Evolutionary conservation across 1,284 basidiomycete genomes (phyloP).

Genomic region (Mixia osmundae): DNA sequence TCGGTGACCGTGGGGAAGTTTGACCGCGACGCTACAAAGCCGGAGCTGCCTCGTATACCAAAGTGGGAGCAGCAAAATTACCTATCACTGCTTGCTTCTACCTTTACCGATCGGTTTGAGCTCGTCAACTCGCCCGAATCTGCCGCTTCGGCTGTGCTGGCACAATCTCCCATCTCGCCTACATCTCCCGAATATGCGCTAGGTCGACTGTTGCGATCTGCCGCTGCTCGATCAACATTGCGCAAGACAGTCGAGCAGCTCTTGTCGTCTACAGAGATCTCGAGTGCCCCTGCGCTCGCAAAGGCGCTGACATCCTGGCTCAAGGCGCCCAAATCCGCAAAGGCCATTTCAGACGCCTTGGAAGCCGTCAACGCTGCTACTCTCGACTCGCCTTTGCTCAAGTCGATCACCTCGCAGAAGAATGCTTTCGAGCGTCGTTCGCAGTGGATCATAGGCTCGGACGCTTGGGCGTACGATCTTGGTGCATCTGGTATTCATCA

Average conservation of each 20-base stretch:
- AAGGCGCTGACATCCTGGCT: constrained; percentile 34
- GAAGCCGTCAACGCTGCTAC: constrained; percentile 5
- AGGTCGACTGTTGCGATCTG: constrained; percentile 61
- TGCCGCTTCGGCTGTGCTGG: constrained; percentile 38
- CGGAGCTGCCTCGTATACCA: constrained; percentile 20
- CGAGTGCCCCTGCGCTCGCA: constrained; percentile 29
- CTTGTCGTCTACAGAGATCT: constrained; percentile 16
- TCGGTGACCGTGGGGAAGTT: constrained; percentile 7
- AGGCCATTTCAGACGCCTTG: constrained; percentile 8
- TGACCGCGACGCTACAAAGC: constrained; percentile 12
- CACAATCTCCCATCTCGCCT: constrained; percentile 25
- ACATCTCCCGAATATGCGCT: constrained; percentile 84
- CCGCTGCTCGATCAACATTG: constrained; percentile 20
- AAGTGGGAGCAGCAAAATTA: constrained; percentile 14
- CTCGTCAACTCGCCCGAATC: constrained; percentile 60
- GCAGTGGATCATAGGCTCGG: constrained; percentile 91
- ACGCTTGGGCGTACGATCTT: constrained; percentile 91
- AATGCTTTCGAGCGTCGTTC: constrained; percentile 39
- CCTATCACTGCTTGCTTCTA: constrained; percentile 21
- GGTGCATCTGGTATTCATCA: constrained; percentile 93
- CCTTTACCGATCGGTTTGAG: constrained; percentile 62
- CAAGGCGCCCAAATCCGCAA: constrained; percentile 30
- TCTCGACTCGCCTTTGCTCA: constrained; percentile 4
- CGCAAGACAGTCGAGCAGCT: constrained; percentile 16
- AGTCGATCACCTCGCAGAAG: not conserved